Percentiles rank a stretch among this genome's conserved stretches.
phyloP scores from a whole-genome alignment of 140 eudicot species.

The Artemisia princeps region DNA sequence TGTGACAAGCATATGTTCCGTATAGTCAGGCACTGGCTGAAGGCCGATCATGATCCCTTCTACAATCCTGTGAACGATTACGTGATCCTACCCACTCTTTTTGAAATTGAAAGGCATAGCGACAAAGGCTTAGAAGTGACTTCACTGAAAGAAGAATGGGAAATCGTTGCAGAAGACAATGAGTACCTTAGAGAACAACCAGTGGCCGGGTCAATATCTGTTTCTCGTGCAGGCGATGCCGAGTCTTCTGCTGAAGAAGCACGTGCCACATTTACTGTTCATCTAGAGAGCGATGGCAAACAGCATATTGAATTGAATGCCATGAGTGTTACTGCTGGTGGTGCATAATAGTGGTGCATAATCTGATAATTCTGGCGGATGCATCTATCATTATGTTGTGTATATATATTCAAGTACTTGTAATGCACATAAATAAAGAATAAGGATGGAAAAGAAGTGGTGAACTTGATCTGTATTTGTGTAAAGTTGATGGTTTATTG shows the following conservation, averaged over 20 bases:
- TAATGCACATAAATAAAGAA: constrained; percentile 7
- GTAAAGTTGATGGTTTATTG: neutral
- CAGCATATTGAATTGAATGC: constrained; percentile 59
- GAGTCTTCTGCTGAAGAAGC: constrained; percentile 42
- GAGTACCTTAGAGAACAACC: constrained; percentile 27
- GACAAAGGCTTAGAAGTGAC: constrained; percentile 40
- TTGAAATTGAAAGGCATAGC: constrained; percentile 50
- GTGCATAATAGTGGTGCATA: constrained; percentile 33
- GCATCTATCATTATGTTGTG: constrained; percentile 14
- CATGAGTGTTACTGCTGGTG: constrained; percentile 52
- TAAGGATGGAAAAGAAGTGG: constrained; percentile 14
- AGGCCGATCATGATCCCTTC: constrained; percentile 84
- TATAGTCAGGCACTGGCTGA: constrained; percentile 80
- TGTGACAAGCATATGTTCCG: constrained; percentile 73
- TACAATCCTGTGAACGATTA: constrained; percentile 87
- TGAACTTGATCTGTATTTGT: neutral
- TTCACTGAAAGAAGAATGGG: constrained; percentile 83
- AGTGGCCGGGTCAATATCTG: constrained; percentile 43
- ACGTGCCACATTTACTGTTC: constrained; percentile 41
- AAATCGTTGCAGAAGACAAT: constrained; percentile 43
- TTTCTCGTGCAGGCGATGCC: constrained; percentile 39
- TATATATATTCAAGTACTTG: constrained; percentile 23
- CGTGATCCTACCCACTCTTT: constrained; percentile 79
- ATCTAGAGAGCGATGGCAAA: constrained; percentile 52
- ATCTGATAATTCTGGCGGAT: constrained; percentile 6